phyloP scores from a whole-genome alignment of 2,329 filamentous ascomycete genomes.

The Pleurostoma richardsiae region DNA sequence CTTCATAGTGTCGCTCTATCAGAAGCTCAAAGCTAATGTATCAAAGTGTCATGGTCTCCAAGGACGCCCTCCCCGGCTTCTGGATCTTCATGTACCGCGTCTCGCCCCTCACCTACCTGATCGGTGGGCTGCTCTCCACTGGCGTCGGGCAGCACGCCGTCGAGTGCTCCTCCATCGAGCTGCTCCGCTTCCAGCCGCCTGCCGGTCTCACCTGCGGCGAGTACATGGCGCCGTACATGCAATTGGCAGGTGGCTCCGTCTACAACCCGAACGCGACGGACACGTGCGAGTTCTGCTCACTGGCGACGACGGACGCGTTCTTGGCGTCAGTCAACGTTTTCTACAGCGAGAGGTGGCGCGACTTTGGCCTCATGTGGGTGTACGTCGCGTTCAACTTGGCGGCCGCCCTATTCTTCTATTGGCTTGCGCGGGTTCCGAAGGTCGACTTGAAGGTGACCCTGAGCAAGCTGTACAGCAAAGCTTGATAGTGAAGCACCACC shows the following conservation, averaged over 20 bases:
- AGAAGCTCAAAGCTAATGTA: constrained; percentile 46
- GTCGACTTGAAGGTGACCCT: too few relatives aligned
- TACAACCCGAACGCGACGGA: constrained; percentile 28
- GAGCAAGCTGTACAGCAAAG: too few relatives aligned
- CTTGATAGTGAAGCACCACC: too few relatives aligned
- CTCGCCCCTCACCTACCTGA: constrained; percentile 69
- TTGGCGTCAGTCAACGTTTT: background rate
- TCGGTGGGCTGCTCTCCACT: constrained; percentile 58
- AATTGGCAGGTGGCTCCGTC: constrained; percentile 38
- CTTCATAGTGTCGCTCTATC: constrained; percentile 36
- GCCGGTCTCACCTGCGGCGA: constrained; percentile 44
- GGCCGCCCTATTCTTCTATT: background rate
- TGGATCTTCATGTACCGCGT: constrained; percentile 76
- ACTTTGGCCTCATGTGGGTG: constrained; percentile 1
- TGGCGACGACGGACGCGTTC: background rate
- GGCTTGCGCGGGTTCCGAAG: constrained; percentile 1
- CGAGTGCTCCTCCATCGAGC: constrained; percentile 58
- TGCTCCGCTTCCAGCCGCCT: constrained; percentile 55
- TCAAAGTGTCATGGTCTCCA: constrained; percentile 55
- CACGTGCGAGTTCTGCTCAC: background rate
- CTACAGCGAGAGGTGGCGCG: background rate
- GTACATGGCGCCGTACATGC: constrained; percentile 46
- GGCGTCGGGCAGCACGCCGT: constrained; percentile 57
- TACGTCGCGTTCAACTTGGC: background rate
- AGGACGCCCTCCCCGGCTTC: constrained; percentile 60